These are phyloP conservation scores for Arabidopsis arenosa DNA, from an alignment of 345 rosid genomes.

Conservation along the genomic window DNA sequence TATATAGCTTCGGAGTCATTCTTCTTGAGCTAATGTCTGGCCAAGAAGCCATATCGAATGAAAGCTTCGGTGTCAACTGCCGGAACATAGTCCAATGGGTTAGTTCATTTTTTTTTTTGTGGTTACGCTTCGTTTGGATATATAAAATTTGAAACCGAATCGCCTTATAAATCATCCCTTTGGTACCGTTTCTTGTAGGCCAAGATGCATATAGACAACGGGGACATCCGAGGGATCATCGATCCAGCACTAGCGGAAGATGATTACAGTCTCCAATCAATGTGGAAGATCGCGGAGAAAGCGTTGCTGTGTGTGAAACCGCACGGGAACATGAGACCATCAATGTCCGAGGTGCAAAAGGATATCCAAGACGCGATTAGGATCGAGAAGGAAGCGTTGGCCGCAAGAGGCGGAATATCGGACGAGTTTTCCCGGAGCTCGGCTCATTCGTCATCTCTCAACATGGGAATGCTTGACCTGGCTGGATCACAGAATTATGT, in stretches of 20 bases:
- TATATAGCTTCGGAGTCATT: slow-evolving; percentile 97
- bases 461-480: slow-evolving; percentile 55
- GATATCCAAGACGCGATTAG: slow-evolving; percentile 90
- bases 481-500: slow-evolving; percentile 63
- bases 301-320: slow-evolving; percentile 91
- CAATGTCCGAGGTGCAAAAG: slow-evolving; percentile 90
- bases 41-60: slow-evolving; percentile 93
- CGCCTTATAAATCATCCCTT: background rate
- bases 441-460: slow-evolving; percentile 71
- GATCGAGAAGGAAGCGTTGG: slow-evolving; percentile 70
- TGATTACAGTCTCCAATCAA: slow-evolving; percentile 87
- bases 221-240: slow-evolving; percentile 88
- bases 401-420: slow-evolving; percentile 63
- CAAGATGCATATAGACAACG: slow-evolving; percentile 90
- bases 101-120: slow-evolving; percentile 39
- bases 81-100: slow-evolving; percentile 99
- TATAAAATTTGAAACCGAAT: background rate
- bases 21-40: slow-evolving; percentile 97
- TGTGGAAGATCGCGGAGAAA: slow-evolving; percentile 99
- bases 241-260: slow-evolving; percentile 62
- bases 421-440: slow-evolving; percentile 81
- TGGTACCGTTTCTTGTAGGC: slow-evolving; percentile 55
- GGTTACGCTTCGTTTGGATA: background rate
- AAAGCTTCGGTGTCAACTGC: slow-evolving; percentile 86
- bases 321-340: slow-evolving; percentile 92